Percentiles rank a stretch among this genome's conserved stretches.
Evolutionary conservation across 164 flowering plant genomes (phyloP).

Genomic region (Annona squamosa): DNA sequence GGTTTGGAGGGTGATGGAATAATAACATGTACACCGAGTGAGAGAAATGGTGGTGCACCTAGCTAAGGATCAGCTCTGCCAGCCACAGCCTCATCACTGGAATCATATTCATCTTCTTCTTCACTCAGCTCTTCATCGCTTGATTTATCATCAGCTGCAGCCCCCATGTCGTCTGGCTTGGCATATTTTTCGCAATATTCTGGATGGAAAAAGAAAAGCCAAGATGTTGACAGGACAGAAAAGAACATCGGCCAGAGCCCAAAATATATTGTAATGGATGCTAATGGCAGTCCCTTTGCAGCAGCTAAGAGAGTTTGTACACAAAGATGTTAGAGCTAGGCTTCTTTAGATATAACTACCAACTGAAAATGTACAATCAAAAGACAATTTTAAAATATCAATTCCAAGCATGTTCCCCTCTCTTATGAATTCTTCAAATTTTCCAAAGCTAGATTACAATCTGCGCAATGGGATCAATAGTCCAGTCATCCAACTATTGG

Average conservation of each 20-base stretch:
- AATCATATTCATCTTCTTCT: constrained; percentile 43
- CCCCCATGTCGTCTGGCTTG: constrained; percentile 50
- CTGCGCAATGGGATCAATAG: too few species aligned
- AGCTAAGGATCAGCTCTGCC: constrained; percentile 39
- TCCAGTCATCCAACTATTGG: too few species aligned
- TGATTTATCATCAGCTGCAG: constrained; percentile 37
- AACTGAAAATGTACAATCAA: too few species aligned
- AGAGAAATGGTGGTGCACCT: not conserved
- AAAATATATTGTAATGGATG: too few species aligned
- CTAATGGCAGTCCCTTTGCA: too few species aligned
- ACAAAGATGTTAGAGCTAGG: too few species aligned
- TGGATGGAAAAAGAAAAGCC: constrained; percentile 12
- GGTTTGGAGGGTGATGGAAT: not conserved
- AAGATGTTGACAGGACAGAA: not conserved
- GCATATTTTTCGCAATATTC: constrained; percentile 65
- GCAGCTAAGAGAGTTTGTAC: too few species aligned
- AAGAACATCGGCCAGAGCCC: not conserved
- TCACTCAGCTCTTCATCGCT: constrained; percentile 52
- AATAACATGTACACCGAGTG: constrained; percentile 29
- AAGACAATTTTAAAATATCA: too few species aligned
- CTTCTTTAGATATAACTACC: too few species aligned
- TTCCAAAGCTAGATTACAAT: too few species aligned
- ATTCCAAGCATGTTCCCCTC: too few species aligned
- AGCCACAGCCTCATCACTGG: constrained; percentile 44
- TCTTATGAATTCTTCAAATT: too few species aligned